Percentiles rank a stretch among this genome's conserved stretches.
These are phyloP conservation scores for Periconia sp. DNA, from an alignment of 2,329 filamentous ascomycete genomes.

Conservation along the genomic window DNA sequence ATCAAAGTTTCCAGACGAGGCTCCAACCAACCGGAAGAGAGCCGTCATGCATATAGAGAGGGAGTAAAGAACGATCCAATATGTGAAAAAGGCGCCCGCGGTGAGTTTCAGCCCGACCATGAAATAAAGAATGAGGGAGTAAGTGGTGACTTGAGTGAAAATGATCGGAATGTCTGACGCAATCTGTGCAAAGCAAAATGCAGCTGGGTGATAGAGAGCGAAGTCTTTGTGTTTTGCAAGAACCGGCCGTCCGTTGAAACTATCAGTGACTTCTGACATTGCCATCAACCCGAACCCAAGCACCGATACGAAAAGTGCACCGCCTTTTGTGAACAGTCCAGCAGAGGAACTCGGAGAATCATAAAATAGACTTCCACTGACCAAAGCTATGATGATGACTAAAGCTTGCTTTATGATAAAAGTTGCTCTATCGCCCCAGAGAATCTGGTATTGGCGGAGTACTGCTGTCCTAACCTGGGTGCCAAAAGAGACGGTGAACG, in stretches of 20 bases:
- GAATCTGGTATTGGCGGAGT: conserved; percentile 64
- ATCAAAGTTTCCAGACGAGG: conserved; percentile 63
- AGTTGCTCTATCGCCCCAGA: conserved; percentile 66
- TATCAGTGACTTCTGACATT: conserved; percentile 63
- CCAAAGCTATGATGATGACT: conserved; percentile 61
- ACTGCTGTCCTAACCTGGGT: conserved; percentile 58
- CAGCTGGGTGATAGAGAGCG: conserved; percentile 84
- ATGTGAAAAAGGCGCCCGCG: conserved; percentile 78
- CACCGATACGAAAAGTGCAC: conserved; percentile 65
- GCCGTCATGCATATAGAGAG: conserved; percentile 77
- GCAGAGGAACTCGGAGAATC: conserved; percentile 58
- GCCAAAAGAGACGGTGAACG: conserved; percentile 48
- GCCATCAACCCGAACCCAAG: conserved; percentile 64
- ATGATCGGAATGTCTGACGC: conserved; percentile 57
- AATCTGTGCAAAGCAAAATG: conserved; percentile 73
- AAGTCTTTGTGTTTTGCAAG: conserved; percentile 86
- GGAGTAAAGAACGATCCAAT: conserved; percentile 70
- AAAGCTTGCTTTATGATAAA: conserved; percentile 64
- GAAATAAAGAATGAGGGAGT: conserved; percentile 73
- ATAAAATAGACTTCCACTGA: conserved; percentile 70
- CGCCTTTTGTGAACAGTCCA: conserved; percentile 66
- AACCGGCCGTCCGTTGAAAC: conserved; percentile 69
- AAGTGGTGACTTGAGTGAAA: conserved; percentile 60
- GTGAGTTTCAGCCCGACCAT: conserved; percentile 75
- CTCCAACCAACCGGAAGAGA: conserved; percentile 76